A percentile compares a stretch with the other conserved stretches of the same genome.
These are phyloP conservation scores for Quercus agrifolia DNA, from an alignment of 306 rosid species.

Conservation along the genomic window DNA sequence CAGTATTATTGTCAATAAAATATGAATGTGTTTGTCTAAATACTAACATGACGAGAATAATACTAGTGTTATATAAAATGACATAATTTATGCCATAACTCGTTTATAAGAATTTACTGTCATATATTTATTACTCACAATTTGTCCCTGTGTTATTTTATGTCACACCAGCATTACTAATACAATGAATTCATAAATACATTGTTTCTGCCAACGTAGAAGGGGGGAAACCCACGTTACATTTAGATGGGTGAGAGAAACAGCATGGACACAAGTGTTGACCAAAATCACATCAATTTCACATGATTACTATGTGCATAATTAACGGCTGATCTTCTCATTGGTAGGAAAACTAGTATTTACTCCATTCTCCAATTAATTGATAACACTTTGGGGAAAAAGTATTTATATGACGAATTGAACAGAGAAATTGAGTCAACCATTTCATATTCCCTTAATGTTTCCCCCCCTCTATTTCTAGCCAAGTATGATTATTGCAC, in stretches of 20 bases:
- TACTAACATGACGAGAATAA: too few relatives aligned
- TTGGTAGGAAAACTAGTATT: too few relatives aligned
- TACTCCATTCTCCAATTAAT: too few relatives aligned
- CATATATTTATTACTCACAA: too few relatives aligned
- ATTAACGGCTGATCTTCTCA: too few relatives aligned
- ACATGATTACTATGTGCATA: too few relatives aligned
- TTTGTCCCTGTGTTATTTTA: accelerated
- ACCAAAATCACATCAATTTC: background rate
- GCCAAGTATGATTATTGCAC: background rate
- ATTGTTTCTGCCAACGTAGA: background rate
- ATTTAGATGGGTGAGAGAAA: background rate
- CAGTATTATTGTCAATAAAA: background rate
- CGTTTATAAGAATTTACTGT: accelerated
- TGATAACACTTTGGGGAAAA: too few relatives aligned
- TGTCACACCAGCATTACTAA: too few relatives aligned
- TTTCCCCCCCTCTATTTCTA: background rate
- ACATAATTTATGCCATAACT: accelerated
- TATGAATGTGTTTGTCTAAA: background rate
- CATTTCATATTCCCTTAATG: background rate
- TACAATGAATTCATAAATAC: background rate
- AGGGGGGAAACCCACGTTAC: background rate
- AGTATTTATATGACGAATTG: background rate
- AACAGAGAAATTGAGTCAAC: background rate
- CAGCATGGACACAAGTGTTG: background rate
- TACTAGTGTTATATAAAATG: too few relatives aligned